Base-by-base conservation (phyloP, 495 filamentous ascomycete species). In the Trichoderma reesei region DNA sequence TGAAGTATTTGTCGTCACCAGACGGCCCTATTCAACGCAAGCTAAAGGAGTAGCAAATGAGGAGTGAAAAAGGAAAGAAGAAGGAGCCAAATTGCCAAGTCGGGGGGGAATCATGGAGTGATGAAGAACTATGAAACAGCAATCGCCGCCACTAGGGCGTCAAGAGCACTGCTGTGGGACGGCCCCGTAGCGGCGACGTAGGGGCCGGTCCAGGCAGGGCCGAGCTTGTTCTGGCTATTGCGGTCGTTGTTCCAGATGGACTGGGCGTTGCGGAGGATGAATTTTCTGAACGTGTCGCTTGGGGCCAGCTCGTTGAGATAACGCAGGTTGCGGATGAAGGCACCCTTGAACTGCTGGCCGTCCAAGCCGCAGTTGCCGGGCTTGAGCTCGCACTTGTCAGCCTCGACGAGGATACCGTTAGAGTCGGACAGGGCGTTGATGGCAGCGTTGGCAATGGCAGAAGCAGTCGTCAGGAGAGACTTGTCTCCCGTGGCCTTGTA, bases 271-370 rank as follows among this genome's bases (percentile, higher is more conserved):
- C 72, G 78, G 31, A 74, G 72, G 48, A 92, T 82, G 16, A 86
- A 85, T 31, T 71, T 72, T 63, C 75, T 73, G 65, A 83, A 87
- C 18, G 66, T 68, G 10, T 79, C 73, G 37, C 83, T 70, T 5
- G 84, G 83, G 0, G 79, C 76, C 0, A 72, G 83, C 20, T 71
- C 65, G 6, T 89, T 79, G 64, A 92, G 69, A 38, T 80, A 77
- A 34, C 76, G 73, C 51, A 92, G 74, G 67, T 90, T 91, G 7
- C 90, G 82, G 68, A 90, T 83, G 69, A 91, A 91, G 20, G 90
- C 80, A 38, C 89, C 90, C 74, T 91, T 93, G 82, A 93, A 93
- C 72, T 90, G 87, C 10, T 78, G 74, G 1, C 80, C 86, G 65
- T 89, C 82, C 11, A 68, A 76, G 37, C 83, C 86, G 54, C 86